Evolutionary conservation across 352 stramenopile species (phyloP), one percentile per base, ranked within the genome.

Genomic region (Blastocystis hominis): DNA sequence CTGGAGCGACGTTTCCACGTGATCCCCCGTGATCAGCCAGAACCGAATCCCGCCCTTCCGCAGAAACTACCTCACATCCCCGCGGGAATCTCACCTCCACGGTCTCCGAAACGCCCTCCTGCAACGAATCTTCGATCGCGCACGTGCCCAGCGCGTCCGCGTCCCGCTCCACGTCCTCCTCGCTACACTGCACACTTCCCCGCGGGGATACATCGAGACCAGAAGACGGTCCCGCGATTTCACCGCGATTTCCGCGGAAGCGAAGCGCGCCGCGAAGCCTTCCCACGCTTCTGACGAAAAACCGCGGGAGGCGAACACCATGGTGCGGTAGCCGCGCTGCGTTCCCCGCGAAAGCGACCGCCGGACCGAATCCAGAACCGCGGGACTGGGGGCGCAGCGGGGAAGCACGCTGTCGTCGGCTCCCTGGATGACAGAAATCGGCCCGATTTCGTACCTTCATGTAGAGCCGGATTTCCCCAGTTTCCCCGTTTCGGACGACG

Each of bases 1-100:
- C 89, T 98, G 97, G 89, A 98, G 96, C n/a, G 95, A 94, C 0
- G 95, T 98, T 88, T 97, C 94, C 88, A 97, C 93, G 90, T 98
- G 98, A 89, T 94, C 92, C 3, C 91, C 95, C 0, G 95, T 98
- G 38, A 98, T 91, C 40, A 98, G 94, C 95, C 95, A 98, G 59
- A 97, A 93, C 80, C 97, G 97, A 88, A 98, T 97, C 2, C 94
- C 94, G 6, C 95, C 95, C 64, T 96, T 94, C 7, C 92, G 90
- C 44, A 98, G 89, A n/a, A 50, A 80, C 70, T 80, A 40, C 20
- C 10, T 40, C 24, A 94, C 91, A 61, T 9, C n/a, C 13, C 34
- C 20, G 10, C 17, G n/a, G 36, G 42, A 40, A 80, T 63, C 20
- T 5, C 0, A 80, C 84, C 56, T 90, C 92, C 89, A 98, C 97